phyloP scores from a whole-genome alignment of 768 basidiomycete genomes.

The Pisolithus sp. region DNA sequence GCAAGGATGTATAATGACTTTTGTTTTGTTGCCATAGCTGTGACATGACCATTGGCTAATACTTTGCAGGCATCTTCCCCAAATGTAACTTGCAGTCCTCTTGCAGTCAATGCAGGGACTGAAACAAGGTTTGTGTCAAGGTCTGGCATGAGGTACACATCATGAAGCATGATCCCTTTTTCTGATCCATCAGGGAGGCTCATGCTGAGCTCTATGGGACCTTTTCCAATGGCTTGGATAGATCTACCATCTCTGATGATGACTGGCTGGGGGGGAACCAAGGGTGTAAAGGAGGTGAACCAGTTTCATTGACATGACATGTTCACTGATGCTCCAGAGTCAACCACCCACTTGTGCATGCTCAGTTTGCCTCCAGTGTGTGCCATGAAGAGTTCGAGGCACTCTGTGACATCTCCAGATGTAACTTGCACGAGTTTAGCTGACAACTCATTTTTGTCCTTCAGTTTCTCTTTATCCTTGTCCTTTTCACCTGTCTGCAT shows the following conservation, averaged over 20 bases:
- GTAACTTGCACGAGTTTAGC: neutral
- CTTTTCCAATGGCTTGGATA: slow-evolving; percentile 1
- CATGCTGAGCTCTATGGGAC: neutral
- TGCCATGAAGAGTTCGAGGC: slow-evolving; percentile 1
- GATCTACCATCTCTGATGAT: neutral
- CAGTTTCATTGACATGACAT: neutral
- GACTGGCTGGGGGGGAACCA: neutral
- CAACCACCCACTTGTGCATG: neutral
- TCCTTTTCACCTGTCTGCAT: too few species aligned
- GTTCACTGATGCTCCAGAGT: slow-evolving; percentile 1
- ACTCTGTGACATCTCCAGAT: neutral
- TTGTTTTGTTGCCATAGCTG: neutral
- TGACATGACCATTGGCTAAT: neutral
- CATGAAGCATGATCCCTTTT: neutral
- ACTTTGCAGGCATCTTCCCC: neutral
- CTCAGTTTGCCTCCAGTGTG: neutral
- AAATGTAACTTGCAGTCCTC: neutral
- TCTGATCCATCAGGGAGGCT: neutral
- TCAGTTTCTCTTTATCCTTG: neutral
- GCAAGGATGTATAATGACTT: slow-evolving; percentile 2
- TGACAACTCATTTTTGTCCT: neutral
- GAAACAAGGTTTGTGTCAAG: slow-evolving; percentile 12
- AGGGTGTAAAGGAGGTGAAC: neutral
- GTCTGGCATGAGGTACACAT: slow-evolving; percentile 1
- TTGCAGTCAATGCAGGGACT: too few species aligned